Evolutionary conservation across 768 basidiomycete species (phyloP).

Genomic region (Boletus sp.): DNA sequence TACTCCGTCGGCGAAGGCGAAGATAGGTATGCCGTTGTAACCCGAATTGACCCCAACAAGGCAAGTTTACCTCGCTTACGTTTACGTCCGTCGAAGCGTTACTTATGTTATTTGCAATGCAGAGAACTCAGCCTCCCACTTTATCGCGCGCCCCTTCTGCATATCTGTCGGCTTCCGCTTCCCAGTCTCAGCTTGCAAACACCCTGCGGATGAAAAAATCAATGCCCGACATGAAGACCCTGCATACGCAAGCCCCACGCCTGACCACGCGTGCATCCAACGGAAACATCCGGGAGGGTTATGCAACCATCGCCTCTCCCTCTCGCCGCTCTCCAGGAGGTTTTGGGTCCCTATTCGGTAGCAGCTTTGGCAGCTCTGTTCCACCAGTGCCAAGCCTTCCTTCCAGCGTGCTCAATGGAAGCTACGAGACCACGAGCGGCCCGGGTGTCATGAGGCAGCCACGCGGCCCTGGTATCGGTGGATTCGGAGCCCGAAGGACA

Average conservation of each 20-base stretch:
- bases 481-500: slow-evolving; percentile 62
- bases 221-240: slow-evolving; percentile 95
- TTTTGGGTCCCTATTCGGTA: slow-evolving; percentile 70
- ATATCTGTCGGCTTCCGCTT: slow-evolving; percentile 60
- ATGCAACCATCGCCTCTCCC: slow-evolving; percentile 83
- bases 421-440: slow-evolving; percentile 37
- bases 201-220: slow-evolving; percentile 92
- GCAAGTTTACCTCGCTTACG: slow-evolving; percentile 42
- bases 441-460: slow-evolving; percentile 85
- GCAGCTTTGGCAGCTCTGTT: slow-evolving; percentile 39
- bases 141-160: slow-evolving; percentile 81
- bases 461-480: slow-evolving; percentile 74
- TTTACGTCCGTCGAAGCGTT: slow-evolving; percentile 14
- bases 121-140: slow-evolving; percentile 51
- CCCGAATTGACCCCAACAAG: slow-evolving; percentile 81
- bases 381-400: slow-evolving; percentile 84
- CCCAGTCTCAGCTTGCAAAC: slow-evolving; percentile 41
- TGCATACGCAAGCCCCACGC: slow-evolving; percentile 77
- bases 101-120: slow-evolving; percentile 17
- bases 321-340: slow-evolving; percentile 72
- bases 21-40: slow-evolving; percentile 91
- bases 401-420: slow-evolving; percentile 50
- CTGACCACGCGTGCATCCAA: slow-evolving; percentile 80
- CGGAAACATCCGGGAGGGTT: slow-evolving; percentile 84
- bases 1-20: slow-evolving; percentile 93